phyloP scores from a whole-genome alignment of 2,329 filamentous ascomycete species.

The Alternaria conjuncta region DNA sequence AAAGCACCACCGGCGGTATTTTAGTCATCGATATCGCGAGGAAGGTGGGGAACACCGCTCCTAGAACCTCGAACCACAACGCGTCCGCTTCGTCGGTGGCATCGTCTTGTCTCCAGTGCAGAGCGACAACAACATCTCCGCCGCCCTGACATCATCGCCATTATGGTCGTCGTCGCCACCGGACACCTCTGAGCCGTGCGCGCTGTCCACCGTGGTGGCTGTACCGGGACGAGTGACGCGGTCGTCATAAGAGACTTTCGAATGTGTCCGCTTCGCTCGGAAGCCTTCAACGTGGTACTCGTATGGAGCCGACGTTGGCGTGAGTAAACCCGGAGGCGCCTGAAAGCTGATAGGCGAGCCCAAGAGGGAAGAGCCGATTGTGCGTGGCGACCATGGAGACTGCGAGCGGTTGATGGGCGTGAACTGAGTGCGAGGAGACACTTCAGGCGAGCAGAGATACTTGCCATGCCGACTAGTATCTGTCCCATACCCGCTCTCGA shows the following conservation, averaged over 20 bases:
- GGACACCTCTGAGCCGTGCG: neutral
- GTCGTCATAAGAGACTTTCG: slow-evolving; percentile 25
- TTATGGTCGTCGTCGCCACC: slow-evolving; percentile 12
- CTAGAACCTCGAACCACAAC: slow-evolving; percentile 33
- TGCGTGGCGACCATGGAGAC: slow-evolving; percentile 18
- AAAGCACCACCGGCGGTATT: slow-evolving; percentile 8
- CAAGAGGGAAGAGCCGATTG: slow-evolving; percentile 14
- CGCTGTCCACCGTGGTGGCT: slow-evolving; percentile 8
- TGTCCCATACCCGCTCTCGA: slow-evolving; percentile 52
- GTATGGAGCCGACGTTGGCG: slow-evolving; percentile 24
- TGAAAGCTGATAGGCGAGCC: slow-evolving; percentile 15
- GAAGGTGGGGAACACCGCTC: slow-evolving; percentile 1
- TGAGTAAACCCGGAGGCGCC: slow-evolving; percentile 5
- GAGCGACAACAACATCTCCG: slow-evolving; percentile 45
- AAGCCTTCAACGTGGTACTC: slow-evolving; percentile 11
- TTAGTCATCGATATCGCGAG: neutral
- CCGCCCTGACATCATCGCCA: slow-evolving; percentile 43
- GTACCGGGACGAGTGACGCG: slow-evolving; percentile 12
- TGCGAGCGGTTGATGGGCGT: slow-evolving; percentile 52
- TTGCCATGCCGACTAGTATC: slow-evolving; percentile 49
- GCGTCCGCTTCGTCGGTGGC: slow-evolving; percentile 36
- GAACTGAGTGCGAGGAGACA: slow-evolving; percentile 46
- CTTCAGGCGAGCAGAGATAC: slow-evolving; percentile 49
- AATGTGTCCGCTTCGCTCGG: slow-evolving; percentile 37
- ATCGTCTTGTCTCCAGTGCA: slow-evolving; percentile 29